Evolutionary conservation across 305 asterid genomes (phyloP), one percentile per base, ranked within the genome.

Genomic region (Caryopteris hybrid): DNA sequence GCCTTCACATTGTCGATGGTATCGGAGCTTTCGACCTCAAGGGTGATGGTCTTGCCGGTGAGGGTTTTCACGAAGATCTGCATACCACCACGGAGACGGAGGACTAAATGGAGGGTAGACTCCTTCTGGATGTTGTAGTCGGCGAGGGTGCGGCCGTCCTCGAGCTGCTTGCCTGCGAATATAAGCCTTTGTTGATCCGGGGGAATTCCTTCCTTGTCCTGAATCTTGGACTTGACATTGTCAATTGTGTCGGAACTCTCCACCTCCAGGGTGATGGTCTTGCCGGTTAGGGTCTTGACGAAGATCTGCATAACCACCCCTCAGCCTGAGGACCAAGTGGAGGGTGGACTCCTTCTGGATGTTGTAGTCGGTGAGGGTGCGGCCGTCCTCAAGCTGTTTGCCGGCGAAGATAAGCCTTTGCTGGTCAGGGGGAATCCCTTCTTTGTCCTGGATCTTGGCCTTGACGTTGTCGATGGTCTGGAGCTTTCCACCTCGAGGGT

Each of bases 61-160:
- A 83, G 66, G 5, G 88, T 83, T 43, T 83, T 83, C 0, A 83
- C 88, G 3, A 80, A 83, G 14, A 83, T 83, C 59, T 83, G 85
- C 88, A 83, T 82, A 8, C 86, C 86, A 4, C 86, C 86, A n/a
- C 86, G 61, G 0, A 79, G 78, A 8, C 86, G 38, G 6, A 82
- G 73, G 1, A 78, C 84, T 78, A 79, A 36, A 27, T 78, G 84
- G 0, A 79, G 73, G 2, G 86, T 79, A 0, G 72, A 41, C 50
- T 79, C 86, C 71, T 79, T 82, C 77, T 79, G 84, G 45, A 82
- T 76, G 43, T 78, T 81, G 73, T 79, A 82, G 17, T 82, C 86
- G 0, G 86, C 84, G 0, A 79, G 68, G 0, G 87, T 82, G 4
- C 87, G 82, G 0, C 87, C 87, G 8, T 82, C 87, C 65, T 82